These are phyloP conservation scores for Moricandia moricandioides DNA, from an alignment of 345 rosid species.

Conservation along the genomic window DNA sequence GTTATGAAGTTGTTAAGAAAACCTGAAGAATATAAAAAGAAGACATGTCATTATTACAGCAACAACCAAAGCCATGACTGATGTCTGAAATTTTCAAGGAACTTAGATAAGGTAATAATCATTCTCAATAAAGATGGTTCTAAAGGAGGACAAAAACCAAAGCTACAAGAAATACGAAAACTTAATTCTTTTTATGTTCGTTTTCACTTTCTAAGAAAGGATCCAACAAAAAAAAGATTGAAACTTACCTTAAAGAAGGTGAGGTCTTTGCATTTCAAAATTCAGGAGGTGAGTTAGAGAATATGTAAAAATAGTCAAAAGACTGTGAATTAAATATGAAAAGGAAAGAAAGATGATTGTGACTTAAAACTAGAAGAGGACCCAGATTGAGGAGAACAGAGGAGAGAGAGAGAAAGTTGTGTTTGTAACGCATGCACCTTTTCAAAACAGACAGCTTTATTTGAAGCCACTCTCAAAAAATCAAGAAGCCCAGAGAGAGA, in stretches of 20 bases:
- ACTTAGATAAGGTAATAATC: neutral
- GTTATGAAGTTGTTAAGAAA: conserved; percentile 32
- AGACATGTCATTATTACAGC: conserved; percentile 7
- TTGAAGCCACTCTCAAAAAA: conserved; percentile 24
- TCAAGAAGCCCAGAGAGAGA: conserved; percentile 28
- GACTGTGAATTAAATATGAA: neutral
- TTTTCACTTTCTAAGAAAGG: neutral
- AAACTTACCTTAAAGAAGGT: conserved; percentile 14
- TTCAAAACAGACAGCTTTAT: conserved; percentile 35
- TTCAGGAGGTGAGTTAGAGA: conserved; percentile 2
- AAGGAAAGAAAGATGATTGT: neutral
- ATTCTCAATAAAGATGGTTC: neutral
- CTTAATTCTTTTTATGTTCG: neutral
- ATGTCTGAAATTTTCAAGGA: conserved; percentile 11
- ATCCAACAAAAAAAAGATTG: neutral
- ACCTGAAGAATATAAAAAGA: conserved; percentile 15
- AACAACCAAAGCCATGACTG: conserved; percentile 13
- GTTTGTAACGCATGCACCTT: conserved; percentile 26
- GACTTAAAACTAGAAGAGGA: conserved; percentile 17
- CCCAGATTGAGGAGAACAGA: conserved; percentile 14
- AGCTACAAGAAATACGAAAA: neutral
- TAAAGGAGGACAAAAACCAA: neutral
- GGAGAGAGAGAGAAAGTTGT: conserved; percentile 9
- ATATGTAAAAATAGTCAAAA: conserved; percentile 3
- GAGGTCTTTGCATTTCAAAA: conserved; percentile 12